Base-by-base conservation (phyloP, 257 asterid genomes). In the Mitragyna speciosa region DNA sequence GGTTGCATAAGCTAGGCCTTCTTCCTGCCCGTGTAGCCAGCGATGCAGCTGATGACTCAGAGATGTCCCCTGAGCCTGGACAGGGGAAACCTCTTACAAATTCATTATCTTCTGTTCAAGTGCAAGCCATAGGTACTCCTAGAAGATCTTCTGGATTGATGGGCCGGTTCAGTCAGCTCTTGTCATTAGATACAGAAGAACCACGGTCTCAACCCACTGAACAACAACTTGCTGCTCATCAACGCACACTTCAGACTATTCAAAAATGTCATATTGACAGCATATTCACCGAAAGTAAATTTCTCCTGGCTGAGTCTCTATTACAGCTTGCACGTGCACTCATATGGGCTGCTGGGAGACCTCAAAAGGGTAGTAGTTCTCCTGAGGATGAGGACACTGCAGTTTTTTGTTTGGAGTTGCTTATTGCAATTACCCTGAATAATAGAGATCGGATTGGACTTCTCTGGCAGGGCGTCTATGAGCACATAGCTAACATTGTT, bases 1-100 rank as follows among this genome's bases (percentile, higher is more conserved):
- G 97, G 80, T 77, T 95, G 86, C 99, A 95, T 87, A 95, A 95
- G 87, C 97, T 95, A 28, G 99, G 99, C 49, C 97, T 95, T 80
- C 93, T 95, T 70, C 98, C 99, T 68, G 99, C 99, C 81, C 95
- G 98, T 56, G 98, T 95, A 63, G 97, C 99, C 80, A 93, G 96
- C 82, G 99, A 95, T 86, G 99, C 98, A 70, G 95, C 96, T 61
- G 98, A 93, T 64, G 98, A 95, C 71, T 89, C 96, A 31, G 97
- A 93, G 79, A 80, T 89, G 86, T 87, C 93, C n/a, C 87, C 95
- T 73, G 97, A 93, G 73, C 91, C 96, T 76, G 91, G 91, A 84
- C 96, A 91, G 33, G 97, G 97, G 75, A 94, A 94, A 90, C 93
- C 95, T 73, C 90, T 89, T 69, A 81, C 91, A 49, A 94, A 89